Percentiles rank a stretch among this genome's conserved stretches.
These are phyloP conservation scores for Ophiosphaerella korrae DNA, from an alignment of 2,329 filamentous ascomycete species.

Conservation along the genomic window DNA sequence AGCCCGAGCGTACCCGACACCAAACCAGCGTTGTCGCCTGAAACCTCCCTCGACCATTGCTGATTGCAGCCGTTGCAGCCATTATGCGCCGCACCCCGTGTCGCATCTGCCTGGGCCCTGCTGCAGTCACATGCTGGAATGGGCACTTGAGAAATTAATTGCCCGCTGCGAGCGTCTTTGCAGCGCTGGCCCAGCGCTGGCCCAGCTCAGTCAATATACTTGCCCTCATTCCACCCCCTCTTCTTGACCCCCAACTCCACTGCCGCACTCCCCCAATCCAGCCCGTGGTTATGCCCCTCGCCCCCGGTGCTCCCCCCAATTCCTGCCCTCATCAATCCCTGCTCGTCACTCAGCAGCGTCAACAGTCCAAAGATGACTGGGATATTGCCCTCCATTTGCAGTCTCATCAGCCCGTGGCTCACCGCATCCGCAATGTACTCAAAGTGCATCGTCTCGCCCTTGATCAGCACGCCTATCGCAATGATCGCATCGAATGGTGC, in stretches of 20 bases:
- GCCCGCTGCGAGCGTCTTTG: background rate
- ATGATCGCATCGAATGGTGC: slow-evolving; percentile 89
- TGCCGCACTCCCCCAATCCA: slow-evolving; percentile 93
- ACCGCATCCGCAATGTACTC: slow-evolving; percentile 96
- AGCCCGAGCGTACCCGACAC: slow-evolving; percentile 2
- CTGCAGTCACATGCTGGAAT: background rate
- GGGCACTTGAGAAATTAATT: background rate
- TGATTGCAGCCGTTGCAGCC: background rate
- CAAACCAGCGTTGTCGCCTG: slow-evolving; percentile 15
- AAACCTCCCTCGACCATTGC: slow-evolving; percentile 1
- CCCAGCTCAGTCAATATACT: slow-evolving; percentile 52
- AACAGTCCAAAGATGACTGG: slow-evolving; percentile 92
- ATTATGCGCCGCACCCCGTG: slow-evolving; percentile 10
- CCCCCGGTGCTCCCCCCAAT: slow-evolving; percentile 54
- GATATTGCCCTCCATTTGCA: slow-evolving; percentile 85
- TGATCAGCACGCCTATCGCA: slow-evolving; percentile 94
- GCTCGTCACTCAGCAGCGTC: slow-evolving; percentile 86
- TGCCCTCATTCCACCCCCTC: slow-evolving; percentile 78
- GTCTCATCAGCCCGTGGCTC: slow-evolving; percentile 89
- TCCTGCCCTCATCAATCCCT: slow-evolving; percentile 84
- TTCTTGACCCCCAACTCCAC: slow-evolving; percentile 93
- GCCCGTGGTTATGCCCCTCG: slow-evolving; percentile 85
- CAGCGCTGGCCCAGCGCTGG: background rate
- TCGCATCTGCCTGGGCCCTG: background rate
- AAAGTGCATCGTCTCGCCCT: slow-evolving; percentile 99